Conservation (phyloP, 495 filamentous ascomycete genomes). For the Gamarada debralockiae region DNA sequence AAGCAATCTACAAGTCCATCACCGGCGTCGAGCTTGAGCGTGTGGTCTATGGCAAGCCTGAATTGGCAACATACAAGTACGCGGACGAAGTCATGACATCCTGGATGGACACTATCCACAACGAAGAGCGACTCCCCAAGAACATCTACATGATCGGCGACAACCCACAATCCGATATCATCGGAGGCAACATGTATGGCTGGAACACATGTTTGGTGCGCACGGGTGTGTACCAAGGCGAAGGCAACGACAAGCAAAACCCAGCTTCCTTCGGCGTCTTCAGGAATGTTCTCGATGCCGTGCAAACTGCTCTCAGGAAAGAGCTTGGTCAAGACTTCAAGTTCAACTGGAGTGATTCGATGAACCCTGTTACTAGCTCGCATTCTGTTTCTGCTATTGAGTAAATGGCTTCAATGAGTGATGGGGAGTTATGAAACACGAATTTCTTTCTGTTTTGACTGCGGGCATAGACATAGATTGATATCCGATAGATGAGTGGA, state of each 20-base stretch:
- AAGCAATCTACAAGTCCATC: slow-evolving; percentile 68
- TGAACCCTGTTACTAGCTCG: slow-evolving; percentile 24
- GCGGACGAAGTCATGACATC: slow-evolving; percentile 67
- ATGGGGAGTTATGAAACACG: no score
- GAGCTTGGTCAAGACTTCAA: slow-evolving; percentile 54
- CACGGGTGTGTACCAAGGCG: slow-evolving; percentile 68
- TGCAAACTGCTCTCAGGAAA: slow-evolving; percentile 49
- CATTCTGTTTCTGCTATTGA: slow-evolving; percentile 21
- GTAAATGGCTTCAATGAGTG: slow-evolving; percentile 4
- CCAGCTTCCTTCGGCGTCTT: slow-evolving; percentile 57
- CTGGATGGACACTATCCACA: slow-evolving; percentile 48
- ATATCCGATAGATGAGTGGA: background rate
- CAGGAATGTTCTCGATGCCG: slow-evolving; percentile 50
- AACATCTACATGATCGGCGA: slow-evolving; percentile 96
- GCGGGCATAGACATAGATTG: background rate
- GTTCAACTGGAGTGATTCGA: slow-evolving; percentile 46
- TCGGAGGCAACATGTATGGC: slow-evolving; percentile 72
- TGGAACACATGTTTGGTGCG: slow-evolving; percentile 83
- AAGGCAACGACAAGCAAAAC: slow-evolving; percentile 52
- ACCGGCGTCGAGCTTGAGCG: slow-evolving; percentile 65
- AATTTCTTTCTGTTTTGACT: slow-evolving; percentile 10
- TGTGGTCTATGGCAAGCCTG: slow-evolving; percentile 77
- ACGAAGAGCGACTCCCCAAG: slow-evolving; percentile 26
- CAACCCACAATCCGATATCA: slow-evolving; percentile 87
- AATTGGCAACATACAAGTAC: slow-evolving; percentile 71